Percentiles rank a stretch among this genome's conserved stretches.
Evolutionary conservation across 108 stramenopile genomes (phyloP).

Genomic region (Cyclostephanos tholiformis): DNA sequence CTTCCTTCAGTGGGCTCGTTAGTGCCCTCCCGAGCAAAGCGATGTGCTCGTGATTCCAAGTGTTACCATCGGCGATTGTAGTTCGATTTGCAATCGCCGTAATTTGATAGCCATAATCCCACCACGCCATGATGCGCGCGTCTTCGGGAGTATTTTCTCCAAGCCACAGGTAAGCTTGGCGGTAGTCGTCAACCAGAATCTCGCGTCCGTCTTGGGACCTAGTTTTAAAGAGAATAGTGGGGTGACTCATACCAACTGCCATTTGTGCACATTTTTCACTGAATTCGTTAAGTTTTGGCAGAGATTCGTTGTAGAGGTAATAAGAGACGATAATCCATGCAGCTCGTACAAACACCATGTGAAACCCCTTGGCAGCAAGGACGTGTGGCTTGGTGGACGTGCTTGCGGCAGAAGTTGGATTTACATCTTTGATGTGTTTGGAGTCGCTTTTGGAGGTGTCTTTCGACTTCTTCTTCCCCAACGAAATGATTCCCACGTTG

Average conservation of each 20-base stretch:
- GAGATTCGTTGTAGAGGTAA: slow-evolving; percentile 31
- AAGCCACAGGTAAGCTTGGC: slow-evolving; percentile 98
- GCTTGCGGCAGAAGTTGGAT: slow-evolving; percentile 10
- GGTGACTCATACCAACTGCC: slow-evolving; percentile 76
- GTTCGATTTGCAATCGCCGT: slow-evolving; percentile 97
- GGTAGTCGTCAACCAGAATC: slow-evolving; percentile 96
- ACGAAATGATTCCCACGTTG: background rate
- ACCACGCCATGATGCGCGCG: slow-evolving; percentile 97
- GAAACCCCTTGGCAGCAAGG: slow-evolving; percentile 14
- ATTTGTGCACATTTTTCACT: slow-evolving; percentile 52
- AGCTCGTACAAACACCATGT: slow-evolving; percentile 8
- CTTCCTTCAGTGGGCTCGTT: slow-evolving; percentile 91
- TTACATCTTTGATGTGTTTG: slow-evolving; percentile 1
- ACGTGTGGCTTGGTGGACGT: slow-evolving; percentile 19
- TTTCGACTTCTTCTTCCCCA: slow-evolving; percentile 34
- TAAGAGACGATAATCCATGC: slow-evolving; percentile 36
- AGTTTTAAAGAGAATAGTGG: slow-evolving; percentile 94
- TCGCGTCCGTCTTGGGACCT: slow-evolving; percentile 56
- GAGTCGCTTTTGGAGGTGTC: slow-evolving; percentile 11
- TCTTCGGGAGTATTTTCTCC: slow-evolving; percentile 97
- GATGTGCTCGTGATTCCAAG: slow-evolving; percentile 99
- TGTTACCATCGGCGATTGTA: slow-evolving; percentile 99
- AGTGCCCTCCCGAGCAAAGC: slow-evolving; percentile 93
- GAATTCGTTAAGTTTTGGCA: slow-evolving; percentile 58
- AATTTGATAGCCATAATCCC: slow-evolving; percentile 96